Base-by-base conservation (phyloP, 164 flowering plant species). In the Stephania cephalantha region DNA sequence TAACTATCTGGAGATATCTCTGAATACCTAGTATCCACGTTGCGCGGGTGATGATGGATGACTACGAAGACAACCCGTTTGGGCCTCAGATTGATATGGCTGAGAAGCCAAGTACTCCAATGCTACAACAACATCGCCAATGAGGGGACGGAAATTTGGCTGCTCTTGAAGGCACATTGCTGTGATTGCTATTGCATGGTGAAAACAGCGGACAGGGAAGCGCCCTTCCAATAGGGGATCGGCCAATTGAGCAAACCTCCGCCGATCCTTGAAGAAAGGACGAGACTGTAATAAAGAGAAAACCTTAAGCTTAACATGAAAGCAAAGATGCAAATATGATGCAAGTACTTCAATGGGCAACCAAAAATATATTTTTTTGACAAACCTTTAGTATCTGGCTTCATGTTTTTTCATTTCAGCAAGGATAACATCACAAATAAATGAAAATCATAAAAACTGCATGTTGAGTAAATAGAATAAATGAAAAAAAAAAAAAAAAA, bases 141-240 rank as follows among this genome's bases (percentile, higher is more conserved):
- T 90, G 20, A 85, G 71, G 48, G 97, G 97, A 7, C 94, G 91
- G 75, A 83, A 84, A 48, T 71, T 80, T 31, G 91, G 88, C 78
- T 88, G 88, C 79, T 90, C 97, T 74, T 90, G 90, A 20, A 92
- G 89, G 78, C 95, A 92, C 95, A 92, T 89, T 12, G 88, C 87
- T 46, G 92, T 83, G 3, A 92, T 83, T 30, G 92, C 92, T 71
- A 92, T 76, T 25, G 89, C 84, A 66, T 90, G 93, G 73, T 89
- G 90, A 71, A 90, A 77, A 73, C 85, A 81, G 45, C 90, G 88
- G 1, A 81, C 75, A 31, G 95, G 87, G 73, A 77, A 87, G 42
- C 81, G 76, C 7, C 93, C 92, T 77, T 83, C 82, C 71, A 92
- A 77, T 11, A 70, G 72, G 25, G 95, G 93, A 81, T 92, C 97